Percentiles rank a stretch among this genome's conserved stretches.
These are phyloP conservation scores for Orobanche coerulescens DNA, from an alignment of 257 asterid genomes.

Conservation along the genomic window DNA sequence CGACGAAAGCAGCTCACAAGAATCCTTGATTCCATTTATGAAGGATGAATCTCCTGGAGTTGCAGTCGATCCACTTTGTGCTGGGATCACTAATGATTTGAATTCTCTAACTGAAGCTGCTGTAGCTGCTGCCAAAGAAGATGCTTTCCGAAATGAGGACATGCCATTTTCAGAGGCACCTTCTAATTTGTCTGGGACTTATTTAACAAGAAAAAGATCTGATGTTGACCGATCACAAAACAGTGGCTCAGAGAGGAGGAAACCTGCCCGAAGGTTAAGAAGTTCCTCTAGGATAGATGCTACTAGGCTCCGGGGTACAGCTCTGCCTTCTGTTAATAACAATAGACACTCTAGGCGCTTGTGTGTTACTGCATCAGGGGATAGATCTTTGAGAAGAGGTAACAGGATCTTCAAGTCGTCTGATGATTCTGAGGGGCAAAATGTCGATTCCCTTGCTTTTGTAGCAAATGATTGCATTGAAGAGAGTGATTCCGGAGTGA, in stretches of 20 bases:
- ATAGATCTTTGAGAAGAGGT: slow-evolving; percentile 55
- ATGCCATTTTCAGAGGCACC: slow-evolving; percentile 32
- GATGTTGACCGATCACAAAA: slow-evolving; percentile 37
- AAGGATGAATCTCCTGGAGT: slow-evolving; percentile 34
- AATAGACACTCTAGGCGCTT: slow-evolving; percentile 34
- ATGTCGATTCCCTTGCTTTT: slow-evolving; percentile 38
- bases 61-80: slow-evolving; percentile 28
- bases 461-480: slow-evolving; percentile 52
- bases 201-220: slow-evolving; percentile 41
- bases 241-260: slow-evolving; percentile 34
- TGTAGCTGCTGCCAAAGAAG: slow-evolving; percentile 45
- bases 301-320: slow-evolving; percentile 27
- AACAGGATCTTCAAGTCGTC: slow-evolving; percentile 47
- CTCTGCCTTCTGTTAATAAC: slow-evolving; percentile 25
- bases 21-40: slow-evolving; percentile 31
- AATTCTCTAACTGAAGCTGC: slow-evolving; percentile 51
- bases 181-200: slow-evolving; percentile 28
- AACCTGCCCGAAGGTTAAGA: slow-evolving; percentile 48
- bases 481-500: slow-evolving; percentile 57
- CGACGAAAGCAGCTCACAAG: slow-evolving; percentile 33
- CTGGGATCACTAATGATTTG: slow-evolving; percentile 38
- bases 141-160: slow-evolving; percentile 36
- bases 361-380: slow-evolving; percentile 28
- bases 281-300: slow-evolving; percentile 48
- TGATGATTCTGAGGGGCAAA: slow-evolving; percentile 49